Conservation (phyloP, 495 filamentous ascomycete species). For the Aspergillus coremiiformis region DNA sequence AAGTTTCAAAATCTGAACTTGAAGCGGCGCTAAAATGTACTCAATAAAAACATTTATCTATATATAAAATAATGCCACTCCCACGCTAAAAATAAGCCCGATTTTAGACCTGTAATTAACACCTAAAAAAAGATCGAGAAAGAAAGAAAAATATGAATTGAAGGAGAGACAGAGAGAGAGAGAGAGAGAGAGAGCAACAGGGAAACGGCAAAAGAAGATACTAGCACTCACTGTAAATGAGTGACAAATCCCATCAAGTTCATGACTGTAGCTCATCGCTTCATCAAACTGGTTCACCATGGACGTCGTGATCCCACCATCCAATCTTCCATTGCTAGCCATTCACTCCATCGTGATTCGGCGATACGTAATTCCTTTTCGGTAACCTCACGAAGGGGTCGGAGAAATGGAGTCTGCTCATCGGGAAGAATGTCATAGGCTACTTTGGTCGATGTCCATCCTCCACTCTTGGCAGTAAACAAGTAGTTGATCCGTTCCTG, state of each 20-base stretch:
- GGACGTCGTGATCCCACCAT: conserved; percentile 69
- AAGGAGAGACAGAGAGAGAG: not conserved
- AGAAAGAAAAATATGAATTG: conserved; percentile 14
- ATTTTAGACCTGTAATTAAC: not conserved
- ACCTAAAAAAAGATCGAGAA: no score
- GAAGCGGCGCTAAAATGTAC: not conserved
- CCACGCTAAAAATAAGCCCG: not conserved
- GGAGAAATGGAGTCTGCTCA: conserved; percentile 77
- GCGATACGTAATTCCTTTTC: conserved; percentile 75
- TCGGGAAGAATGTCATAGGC: conserved; percentile 76
- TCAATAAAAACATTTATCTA: no score
- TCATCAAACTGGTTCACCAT: conserved; percentile 20
- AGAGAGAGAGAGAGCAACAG: not conserved
- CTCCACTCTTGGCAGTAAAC: conserved; percentile 91
- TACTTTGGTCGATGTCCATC: conserved; percentile 76
- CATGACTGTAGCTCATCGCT: conserved; percentile 1
- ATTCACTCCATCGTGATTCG: conserved; percentile 76
- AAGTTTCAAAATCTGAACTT: not conserved
- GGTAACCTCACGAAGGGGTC: conserved; percentile 61
- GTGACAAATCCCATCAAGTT: conserved; percentile 1
- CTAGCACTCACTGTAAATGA: not conserved
- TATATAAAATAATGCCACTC: not conserved
- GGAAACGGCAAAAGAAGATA: not conserved
- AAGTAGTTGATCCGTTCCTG: conserved; percentile 87
- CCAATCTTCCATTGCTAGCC: conserved; percentile 95